phyloP scores from a whole-genome alignment of 176 grass and related monocot species.

The Rhynchospora pubera region DNA sequence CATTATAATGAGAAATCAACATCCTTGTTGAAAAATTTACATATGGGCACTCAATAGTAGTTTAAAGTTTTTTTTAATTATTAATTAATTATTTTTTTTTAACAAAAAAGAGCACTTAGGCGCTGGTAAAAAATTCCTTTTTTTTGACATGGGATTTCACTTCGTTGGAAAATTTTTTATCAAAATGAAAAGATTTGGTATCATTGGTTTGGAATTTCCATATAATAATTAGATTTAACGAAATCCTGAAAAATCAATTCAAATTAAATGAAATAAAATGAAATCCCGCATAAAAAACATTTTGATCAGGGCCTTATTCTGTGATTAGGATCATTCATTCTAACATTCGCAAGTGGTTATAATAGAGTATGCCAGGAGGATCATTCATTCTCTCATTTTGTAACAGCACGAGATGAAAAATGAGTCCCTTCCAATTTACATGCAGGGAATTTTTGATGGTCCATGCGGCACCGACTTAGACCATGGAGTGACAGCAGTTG shows the following conservation, averaged over 20 bases:
- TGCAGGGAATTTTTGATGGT: slow-evolving; percentile 69
- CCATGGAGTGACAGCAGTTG: slow-evolving; percentile 63
- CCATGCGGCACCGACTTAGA: slow-evolving; percentile 46
- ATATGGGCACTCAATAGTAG: neutral
- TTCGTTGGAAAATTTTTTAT: no score
- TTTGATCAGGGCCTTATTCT: no score
- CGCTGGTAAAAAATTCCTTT: no score
- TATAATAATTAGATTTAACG: no score
- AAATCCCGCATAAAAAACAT: no score
- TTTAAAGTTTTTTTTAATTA: neutral
- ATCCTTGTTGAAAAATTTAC: neutral
- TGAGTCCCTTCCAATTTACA: neutral
- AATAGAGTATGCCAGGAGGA: neutral
- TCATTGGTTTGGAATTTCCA: no score
- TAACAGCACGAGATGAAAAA: neutral
- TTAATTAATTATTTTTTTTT: no score
- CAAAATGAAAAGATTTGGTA: no score
- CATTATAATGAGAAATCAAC: neutral
- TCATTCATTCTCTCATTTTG: neutral
- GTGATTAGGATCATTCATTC: neutral
- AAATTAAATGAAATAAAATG: no score
- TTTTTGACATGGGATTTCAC: no score
- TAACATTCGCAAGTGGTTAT: neutral
- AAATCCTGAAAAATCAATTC: no score
- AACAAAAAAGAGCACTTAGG: neutral